Percentiles rank a stretch among this genome's conserved stretches.
These are phyloP conservation scores for Saccharomycopsis selenospora DNA, from an alignment of 805 yeast species.

Conservation along the genomic window DNA sequence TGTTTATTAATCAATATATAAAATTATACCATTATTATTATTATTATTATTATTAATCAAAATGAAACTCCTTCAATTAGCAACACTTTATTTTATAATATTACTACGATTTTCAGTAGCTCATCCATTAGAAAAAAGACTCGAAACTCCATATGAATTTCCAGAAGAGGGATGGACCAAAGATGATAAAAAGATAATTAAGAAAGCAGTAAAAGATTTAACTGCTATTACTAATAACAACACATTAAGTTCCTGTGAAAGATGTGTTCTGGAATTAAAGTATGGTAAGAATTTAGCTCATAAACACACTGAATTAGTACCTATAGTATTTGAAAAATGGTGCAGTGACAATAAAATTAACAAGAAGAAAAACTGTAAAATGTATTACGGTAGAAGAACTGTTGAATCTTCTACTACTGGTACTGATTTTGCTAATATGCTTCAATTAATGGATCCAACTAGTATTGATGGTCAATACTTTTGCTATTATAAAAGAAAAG, in stretches of 20 bases:
- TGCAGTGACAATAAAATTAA: slow-evolving; percentile 32
- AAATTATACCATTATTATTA: too few species aligned
- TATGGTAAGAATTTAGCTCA: slow-evolving; percentile 34
- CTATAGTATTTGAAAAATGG: slow-evolving; percentile 37
- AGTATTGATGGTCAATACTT: slow-evolving; percentile 53
- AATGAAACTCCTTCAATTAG: too few species aligned
- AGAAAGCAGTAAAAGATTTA: not conserved
- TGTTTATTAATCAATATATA: too few species aligned
- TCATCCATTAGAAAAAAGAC: not conserved
- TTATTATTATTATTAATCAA: too few species aligned
- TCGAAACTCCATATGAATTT: not conserved
- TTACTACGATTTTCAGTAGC: not conserved
- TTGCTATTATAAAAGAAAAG: slow-evolving; percentile 45
- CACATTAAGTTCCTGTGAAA: slow-evolving; percentile 26
- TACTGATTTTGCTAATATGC: slow-evolving; percentile 44
- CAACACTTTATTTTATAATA: too few species aligned
- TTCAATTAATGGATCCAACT: slow-evolving; percentile 44
- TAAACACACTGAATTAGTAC: slow-evolving; percentile 34
- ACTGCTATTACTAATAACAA: slow-evolving; percentile 5
- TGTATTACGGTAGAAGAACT: slow-evolving; percentile 33
- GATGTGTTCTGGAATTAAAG: slow-evolving; percentile 31
- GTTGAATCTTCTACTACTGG: slow-evolving; percentile 33
- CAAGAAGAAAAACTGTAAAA: slow-evolving; percentile 26
- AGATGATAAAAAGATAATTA: slow-evolving; percentile 1
- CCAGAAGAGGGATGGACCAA: not conserved